Base-by-base conservation (phyloP, 2,329 filamentous ascomycete species). In the Coniochaeta prunicola region DNA sequence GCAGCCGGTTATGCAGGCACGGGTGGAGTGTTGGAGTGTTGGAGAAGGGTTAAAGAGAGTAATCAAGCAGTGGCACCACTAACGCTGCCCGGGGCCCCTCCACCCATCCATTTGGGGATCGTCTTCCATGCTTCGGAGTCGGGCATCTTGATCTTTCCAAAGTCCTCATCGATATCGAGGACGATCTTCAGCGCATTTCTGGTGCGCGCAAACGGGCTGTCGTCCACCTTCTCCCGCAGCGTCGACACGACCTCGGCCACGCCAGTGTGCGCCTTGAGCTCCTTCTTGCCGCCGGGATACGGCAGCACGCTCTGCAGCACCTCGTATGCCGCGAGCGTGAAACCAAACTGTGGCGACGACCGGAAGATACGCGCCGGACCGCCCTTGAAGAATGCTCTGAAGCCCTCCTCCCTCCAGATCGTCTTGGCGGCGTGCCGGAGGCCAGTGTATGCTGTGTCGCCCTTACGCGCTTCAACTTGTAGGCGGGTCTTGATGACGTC, bases 401-500 rank as follows among this genome's bases (percentile, higher is more conserved):
- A 93, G 12, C 94, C 94, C 75, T 99, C 94, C 73, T 97, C 90
- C 73, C 87, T 86, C 78, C 82, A 88, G 67, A 99, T 90, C 15
- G 91, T 96, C 67, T 76, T 76, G 38, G 94, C 94, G 58, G 88
- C 90, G 76, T 99, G 91, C 59, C 91, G 85, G 54, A 99, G 82
- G 53, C 90, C 90, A 45, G 85, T 94, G 80, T 99, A 99, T 55
- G 82, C 81, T 3, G 87, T 88, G 68, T 99, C 93, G 63, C 94
- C 94, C 80, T 97, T 97, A 64, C 94, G 89, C 24, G 93, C 92
- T 75, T 99, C 94, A 60, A 99, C 94, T 74, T 99, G 94, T 61
- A 99, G 82, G 72, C 94, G 89, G 3, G 94, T 99, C 83, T 99
- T 99, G 87, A 99, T 97, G 62, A 99, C 94, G 70, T 99, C 94